These are phyloP conservation scores for Puccinia polysora DNA, from an alignment of 1,284 basidiomycete species.

Conservation along the genomic window DNA sequence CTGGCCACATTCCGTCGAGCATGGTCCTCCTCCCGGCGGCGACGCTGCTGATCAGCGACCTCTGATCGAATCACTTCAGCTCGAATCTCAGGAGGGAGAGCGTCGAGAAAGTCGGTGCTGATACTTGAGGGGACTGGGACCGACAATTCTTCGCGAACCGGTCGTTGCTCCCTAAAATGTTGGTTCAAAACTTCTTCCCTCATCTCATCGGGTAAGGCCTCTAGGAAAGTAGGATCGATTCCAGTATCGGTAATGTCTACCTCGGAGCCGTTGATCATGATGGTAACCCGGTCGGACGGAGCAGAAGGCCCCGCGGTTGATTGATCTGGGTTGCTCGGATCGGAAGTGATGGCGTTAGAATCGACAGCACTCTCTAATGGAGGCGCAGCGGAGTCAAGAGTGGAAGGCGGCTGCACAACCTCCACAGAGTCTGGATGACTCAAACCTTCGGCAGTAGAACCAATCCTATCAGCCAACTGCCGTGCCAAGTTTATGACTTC, in stretches of 20 bases:
- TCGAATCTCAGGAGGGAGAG: slow-evolving; percentile 89
- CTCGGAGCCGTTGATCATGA: slow-evolving; percentile 82
- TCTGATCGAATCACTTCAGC: slow-evolving; percentile 96
- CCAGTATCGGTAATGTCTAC: slow-evolving; percentile 98
- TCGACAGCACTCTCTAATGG: slow-evolving; percentile 20
- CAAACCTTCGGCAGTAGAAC: slow-evolving; percentile 48
- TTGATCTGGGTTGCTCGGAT: neutral
- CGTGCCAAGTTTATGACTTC: slow-evolving; percentile 49
- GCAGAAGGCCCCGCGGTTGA: slow-evolving; percentile 24
- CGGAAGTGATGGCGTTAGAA: slow-evolving; percentile 22
- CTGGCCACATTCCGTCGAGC: slow-evolving; percentile 44
- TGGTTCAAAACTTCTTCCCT: slow-evolving; percentile 97
- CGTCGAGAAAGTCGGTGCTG: slow-evolving; percentile 90
- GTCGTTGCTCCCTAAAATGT: slow-evolving; percentile 77
- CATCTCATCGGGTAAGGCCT: slow-evolving; percentile 97
- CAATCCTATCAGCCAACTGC: slow-evolving; percentile 50
- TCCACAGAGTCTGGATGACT: slow-evolving; percentile 51
- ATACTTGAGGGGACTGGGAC: slow-evolving; percentile 69
- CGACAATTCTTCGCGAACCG: slow-evolving; percentile 61
- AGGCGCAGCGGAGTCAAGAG: slow-evolving; percentile 44
- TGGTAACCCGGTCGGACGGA: slow-evolving; percentile 64
- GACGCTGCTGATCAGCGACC: slow-evolving; percentile 70
- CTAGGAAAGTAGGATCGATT: slow-evolving; percentile 95
- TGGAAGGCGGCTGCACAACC: slow-evolving; percentile 47
- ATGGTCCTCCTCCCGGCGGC: slow-evolving; percentile 53